Base-by-base conservation (phyloP, 2,329 filamentous ascomycete genomes). In the Ilyonectria sp. region DNA sequence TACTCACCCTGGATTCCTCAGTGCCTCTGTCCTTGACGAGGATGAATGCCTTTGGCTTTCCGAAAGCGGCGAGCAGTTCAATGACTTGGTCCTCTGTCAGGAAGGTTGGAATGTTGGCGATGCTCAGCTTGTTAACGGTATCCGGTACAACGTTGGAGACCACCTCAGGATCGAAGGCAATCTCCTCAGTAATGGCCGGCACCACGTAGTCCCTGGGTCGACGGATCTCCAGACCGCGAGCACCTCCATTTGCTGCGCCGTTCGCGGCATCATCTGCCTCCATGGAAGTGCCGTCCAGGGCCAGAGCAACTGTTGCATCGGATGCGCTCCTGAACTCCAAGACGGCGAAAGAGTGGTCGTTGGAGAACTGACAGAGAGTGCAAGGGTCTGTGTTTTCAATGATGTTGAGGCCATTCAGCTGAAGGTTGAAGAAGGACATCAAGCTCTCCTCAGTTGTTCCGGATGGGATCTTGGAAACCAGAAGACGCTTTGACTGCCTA, bases 161-260 rank as follows among this genome's bases (percentile, higher is more conserved):
- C 1, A 93, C 89, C 6, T 93, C 93, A 43, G 92, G 91, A 76
- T 95, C 90, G 75, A 92, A 92, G 46, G 91, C 87, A 50, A 89
- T 87, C 29, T 94, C 92, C 54, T 95, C 93, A 1, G 89, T 89
- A 37, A 93, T 86, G 15, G 93, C 91, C 10, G 95, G 95, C 60
- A 97, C 94, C 74, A 98, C 97, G 81, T 98, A 99, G 80, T 99
- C 96, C 83, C 97, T 98, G 47, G 97, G 97, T 52, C 96, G 90
- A 70, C 91, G 91, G 74, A 98, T 94, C 40, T 90, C 87, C 44
- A 98, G 86, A 7, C 92, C 92, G 53, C 83, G 79, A 23, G 83
- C 85, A 3, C 84, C 84, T 59, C 90, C 88, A 33, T 86, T 81
- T 23, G 83, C 83, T 1, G 83, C 83, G 60, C 90, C 89, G 40